Evolutionary conservation across 768 basidiomycete species (phyloP).

Genomic region (Phanerodontia chrysosporium): DNA sequence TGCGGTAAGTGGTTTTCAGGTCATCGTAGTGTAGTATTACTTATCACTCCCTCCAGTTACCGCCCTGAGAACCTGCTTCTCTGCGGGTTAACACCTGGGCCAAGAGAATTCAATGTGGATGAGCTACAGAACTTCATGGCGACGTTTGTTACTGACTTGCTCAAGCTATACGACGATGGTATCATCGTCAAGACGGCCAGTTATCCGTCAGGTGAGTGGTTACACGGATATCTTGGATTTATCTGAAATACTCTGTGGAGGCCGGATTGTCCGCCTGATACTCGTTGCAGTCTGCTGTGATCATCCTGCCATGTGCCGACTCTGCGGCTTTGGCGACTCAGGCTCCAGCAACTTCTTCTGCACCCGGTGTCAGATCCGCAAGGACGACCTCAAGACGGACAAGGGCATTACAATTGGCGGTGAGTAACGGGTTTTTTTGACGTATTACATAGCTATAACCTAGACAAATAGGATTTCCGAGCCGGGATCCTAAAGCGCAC

Average conservation of each 20-base stretch:
- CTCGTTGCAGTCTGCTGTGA: slow-evolving; percentile 31
- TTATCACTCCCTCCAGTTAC: neutral
- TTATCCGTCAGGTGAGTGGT: neutral
- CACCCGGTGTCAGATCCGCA: slow-evolving; percentile 12
- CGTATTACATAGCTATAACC: too few relatives aligned
- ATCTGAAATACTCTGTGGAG: slow-evolving; percentile 28
- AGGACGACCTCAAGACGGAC: slow-evolving; percentile 8
- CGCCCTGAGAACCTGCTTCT: slow-evolving; percentile 11
- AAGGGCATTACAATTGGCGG: slow-evolving; percentile 8
- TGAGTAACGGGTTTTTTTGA: neutral
- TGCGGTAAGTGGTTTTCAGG: neutral
- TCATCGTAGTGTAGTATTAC: neutral
- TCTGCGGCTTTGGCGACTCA: slow-evolving; percentile 19
- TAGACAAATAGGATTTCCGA: slow-evolving; percentile 9
- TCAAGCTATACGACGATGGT: slow-evolving; percentile 14
- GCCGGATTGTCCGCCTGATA: slow-evolving; percentile 13
- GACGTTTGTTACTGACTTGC: slow-evolving; percentile 15
- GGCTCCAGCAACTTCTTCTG: slow-evolving; percentile 13
- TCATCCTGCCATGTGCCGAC: slow-evolving; percentile 26
- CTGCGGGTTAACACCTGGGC: slow-evolving; percentile 11
- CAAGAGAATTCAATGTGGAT: slow-evolving; percentile 12
- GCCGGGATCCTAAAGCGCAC: slow-evolving; percentile 24
- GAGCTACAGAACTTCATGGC: slow-evolving; percentile 14
- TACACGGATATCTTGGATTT: slow-evolving; percentile 17
- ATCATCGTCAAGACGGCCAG: slow-evolving; percentile 8